Evolutionary conservation across 805 yeast species (phyloP).

Genomic region (Saccharomyces paradoxus): DNA sequence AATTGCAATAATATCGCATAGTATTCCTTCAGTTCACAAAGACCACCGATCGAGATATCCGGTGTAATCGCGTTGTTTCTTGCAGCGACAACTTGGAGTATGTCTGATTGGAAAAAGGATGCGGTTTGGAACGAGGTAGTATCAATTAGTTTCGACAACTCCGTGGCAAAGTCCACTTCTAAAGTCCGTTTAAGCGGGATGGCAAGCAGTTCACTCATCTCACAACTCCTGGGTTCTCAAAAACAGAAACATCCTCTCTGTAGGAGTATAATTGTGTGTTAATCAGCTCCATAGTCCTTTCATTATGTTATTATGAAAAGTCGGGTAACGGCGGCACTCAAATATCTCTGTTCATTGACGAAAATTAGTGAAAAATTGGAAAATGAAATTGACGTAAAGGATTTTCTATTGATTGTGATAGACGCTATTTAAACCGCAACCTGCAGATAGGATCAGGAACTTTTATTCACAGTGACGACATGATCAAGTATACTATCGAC

Average conservation of each 20-base stretch:
- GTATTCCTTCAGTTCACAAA: conserved; percentile 38
- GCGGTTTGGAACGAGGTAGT: conserved; percentile 40
- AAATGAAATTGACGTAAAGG: background rate
- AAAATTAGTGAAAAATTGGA: background rate
- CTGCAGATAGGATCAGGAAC: background rate
- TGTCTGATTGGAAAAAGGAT: conserved; percentile 35
- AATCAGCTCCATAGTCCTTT: background rate
- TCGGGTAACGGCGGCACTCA: background rate
- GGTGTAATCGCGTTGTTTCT: conserved; percentile 37
- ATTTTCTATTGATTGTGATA: background rate
- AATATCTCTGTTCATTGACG: background rate
- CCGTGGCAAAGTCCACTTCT: conserved; percentile 34
- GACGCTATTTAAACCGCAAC: background rate
- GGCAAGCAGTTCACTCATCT: conserved; percentile 36
- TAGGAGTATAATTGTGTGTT: background rate
- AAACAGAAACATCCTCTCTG: background rate
- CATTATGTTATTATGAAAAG: background rate
- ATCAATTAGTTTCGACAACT: conserved; percentile 38
- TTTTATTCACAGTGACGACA: conserved; percentile 10
- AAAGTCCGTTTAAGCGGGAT: conserved; percentile 46
- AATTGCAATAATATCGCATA: conserved; percentile 38
- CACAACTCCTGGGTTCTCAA: background rate
- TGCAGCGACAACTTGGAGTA: conserved; percentile 36
- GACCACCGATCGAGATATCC: conserved; percentile 31
- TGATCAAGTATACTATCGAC: conserved; percentile 62